phyloP scores from a whole-genome alignment of 306 rosid genomes.

The Dryas drummondii region DNA sequence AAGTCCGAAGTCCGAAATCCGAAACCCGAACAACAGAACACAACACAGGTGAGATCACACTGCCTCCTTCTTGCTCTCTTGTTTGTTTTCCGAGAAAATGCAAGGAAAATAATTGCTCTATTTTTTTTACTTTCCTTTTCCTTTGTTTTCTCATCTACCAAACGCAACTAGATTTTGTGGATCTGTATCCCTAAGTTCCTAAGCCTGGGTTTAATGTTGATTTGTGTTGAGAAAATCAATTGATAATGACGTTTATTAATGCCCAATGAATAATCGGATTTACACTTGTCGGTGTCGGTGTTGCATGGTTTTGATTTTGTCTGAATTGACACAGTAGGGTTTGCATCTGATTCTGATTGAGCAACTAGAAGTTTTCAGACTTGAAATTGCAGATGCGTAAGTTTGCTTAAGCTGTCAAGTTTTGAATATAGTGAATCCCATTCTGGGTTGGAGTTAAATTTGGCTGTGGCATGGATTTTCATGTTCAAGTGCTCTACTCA shows the following conservation, averaged over 20 bases:
- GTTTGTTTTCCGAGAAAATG: conserved; percentile 8
- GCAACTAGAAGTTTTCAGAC: neutral
- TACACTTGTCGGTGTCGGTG: neutral
- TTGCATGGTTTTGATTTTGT: neutral
- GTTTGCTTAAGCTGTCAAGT: neutral
- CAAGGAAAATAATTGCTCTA: no score
- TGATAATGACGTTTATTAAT: no score
- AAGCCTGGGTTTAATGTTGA: neutral
- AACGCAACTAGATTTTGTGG: neutral
- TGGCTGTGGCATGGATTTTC: neutral
- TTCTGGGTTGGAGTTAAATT: neutral
- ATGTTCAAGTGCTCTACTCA: neutral
- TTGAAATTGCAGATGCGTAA: neutral
- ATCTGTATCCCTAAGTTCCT: neutral
- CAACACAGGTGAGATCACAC: neutral
- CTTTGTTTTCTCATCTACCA: neutral
- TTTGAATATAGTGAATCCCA: neutral
- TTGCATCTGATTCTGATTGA: no score
- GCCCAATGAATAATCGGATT: no score
- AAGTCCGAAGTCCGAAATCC: neutral
- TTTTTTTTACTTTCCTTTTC: no score
- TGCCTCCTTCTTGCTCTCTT: neutral
- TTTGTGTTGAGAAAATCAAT: no score
- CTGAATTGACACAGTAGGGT: neutral
- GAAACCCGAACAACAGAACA: neutral